phyloP scores from a whole-genome alignment of 495 filamentous ascomycete genomes.

The Darksidea phi region DNA sequence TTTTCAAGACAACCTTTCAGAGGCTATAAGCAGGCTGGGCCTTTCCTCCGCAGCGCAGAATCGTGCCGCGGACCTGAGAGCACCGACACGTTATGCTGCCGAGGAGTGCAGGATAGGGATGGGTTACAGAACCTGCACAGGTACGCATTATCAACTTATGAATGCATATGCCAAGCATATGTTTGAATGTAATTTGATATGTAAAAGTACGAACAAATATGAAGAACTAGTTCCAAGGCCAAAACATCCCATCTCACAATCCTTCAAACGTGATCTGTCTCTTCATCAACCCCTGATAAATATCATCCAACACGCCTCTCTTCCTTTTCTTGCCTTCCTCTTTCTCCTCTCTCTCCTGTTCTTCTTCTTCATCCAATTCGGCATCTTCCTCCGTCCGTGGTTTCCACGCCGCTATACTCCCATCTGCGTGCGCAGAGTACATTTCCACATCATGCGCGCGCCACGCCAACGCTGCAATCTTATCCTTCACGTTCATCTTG shows the following conservation, averaged over 20 bases:
- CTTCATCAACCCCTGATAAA: slow-evolving; percentile 50
- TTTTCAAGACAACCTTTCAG: too few species aligned
- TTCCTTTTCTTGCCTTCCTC: slow-evolving; percentile 45
- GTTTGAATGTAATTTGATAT: too few species aligned
- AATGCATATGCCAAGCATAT: too few species aligned
- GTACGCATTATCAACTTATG: too few species aligned
- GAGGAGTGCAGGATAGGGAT: too few species aligned
- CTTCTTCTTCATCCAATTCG: slow-evolving; percentile 42
- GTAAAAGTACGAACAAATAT: too few species aligned
- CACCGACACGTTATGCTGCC: too few species aligned
- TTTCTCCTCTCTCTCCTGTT: slow-evolving; percentile 47
- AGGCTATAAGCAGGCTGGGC: too few species aligned
- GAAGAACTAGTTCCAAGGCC: too few species aligned
- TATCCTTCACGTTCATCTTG: slow-evolving; percentile 51
- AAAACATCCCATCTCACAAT: too few species aligned
- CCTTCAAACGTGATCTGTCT: slow-evolving; percentile 53
- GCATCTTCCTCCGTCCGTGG: slow-evolving; percentile 52
- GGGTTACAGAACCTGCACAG: too few species aligned
- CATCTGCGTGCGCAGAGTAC: slow-evolving; percentile 59
- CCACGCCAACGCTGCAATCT: slow-evolving; percentile 71
- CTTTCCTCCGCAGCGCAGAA: too few species aligned
- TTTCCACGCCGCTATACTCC: slow-evolving; percentile 58
- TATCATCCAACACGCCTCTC: slow-evolving; percentile 55
- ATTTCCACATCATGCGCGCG: slow-evolving; percentile 57
- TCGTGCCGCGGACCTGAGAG: background rate